Conservation (phyloP, 305 asterid genomes). For the Fraxinus latifolia region DNA sequence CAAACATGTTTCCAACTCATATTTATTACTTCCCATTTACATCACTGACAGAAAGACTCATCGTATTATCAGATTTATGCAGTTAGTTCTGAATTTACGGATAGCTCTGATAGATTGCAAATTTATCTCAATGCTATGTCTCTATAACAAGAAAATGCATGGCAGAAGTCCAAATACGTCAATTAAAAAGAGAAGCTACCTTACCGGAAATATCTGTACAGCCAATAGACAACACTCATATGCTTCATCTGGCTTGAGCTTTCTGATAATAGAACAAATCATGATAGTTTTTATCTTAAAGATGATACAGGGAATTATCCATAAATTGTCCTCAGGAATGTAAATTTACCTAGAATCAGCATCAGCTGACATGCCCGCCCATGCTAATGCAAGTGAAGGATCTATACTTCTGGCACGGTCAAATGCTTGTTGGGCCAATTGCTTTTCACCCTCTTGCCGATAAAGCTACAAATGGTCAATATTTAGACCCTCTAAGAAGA, state of each 20-base stretch:
- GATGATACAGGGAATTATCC: slow-evolving; percentile 5
- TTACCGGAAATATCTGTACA: slow-evolving; percentile 75
- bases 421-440: slow-evolving; percentile 84
- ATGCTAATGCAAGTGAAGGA: slow-evolving; percentile 91
- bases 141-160: slow-evolving; percentile 11
- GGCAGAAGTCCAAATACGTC: not conserved
- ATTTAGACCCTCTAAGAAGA: slow-evolving; percentile 21
- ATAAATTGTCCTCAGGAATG: slow-evolving; percentile 14
- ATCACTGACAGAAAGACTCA: not conserved
- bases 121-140: not conserved
- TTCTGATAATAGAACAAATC: slow-evolving; percentile 43
- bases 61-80: not conserved
- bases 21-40: not conserved
- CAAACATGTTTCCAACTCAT: not conserved
- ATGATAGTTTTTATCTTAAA: slow-evolving; percentile 15
- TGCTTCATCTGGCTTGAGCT: slow-evolving; percentile 75
- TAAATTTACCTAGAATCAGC: slow-evolving; percentile 59
- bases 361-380: slow-evolving; percentile 99
- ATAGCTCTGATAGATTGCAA: not conserved
- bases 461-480: slow-evolving; percentile 57
- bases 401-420: slow-evolving; percentile 98
- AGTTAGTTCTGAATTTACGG: not conserved
- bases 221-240: slow-evolving; percentile 92
- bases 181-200: slow-evolving; percentile 24
- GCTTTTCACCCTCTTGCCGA: slow-evolving; percentile 62